These are phyloP conservation scores for Marchantia polymorpha DNA, from an alignment of 225 moss, liverwort and hornwort genomes.

Conservation along the genomic window DNA sequence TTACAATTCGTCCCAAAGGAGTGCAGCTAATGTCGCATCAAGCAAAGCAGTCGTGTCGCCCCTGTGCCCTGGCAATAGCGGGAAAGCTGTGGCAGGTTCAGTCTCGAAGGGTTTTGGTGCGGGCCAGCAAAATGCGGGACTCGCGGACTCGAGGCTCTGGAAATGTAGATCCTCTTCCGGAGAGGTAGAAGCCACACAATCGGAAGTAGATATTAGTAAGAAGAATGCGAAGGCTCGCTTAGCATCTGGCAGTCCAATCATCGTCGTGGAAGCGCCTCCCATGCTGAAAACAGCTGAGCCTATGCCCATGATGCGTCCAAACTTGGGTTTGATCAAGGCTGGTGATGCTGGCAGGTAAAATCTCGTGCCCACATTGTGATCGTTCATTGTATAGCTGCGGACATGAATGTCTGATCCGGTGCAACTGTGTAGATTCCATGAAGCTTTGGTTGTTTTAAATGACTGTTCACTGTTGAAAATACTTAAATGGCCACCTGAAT, in stretches of 20 bases:
- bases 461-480: no score
- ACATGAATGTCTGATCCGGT: no score
- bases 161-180: slow-evolving; percentile 17
- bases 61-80: neutral
- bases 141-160: neutral
- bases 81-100: neutral
- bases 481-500: no score
- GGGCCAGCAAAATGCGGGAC: neutral
- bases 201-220: neutral
- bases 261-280: slow-evolving; percentile 74
- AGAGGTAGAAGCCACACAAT: slow-evolving; percentile 2
- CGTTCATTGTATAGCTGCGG: neutral
- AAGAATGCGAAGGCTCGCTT: slow-evolving; percentile 23
- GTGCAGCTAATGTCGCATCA: neutral
- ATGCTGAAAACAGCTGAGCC: slow-evolving; percentile 92
- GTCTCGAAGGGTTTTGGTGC: neutral
- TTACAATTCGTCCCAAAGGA: neutral
- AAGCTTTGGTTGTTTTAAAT: neutral
- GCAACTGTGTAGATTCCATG: neutral
- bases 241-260: slow-evolving; percentile 65
- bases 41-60: neutral
- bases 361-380: neutral
- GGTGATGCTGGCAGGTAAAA: slow-evolving; percentile 93
- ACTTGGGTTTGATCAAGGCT: slow-evolving; percentile 73
- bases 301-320: slow-evolving; percentile 99